Evolutionary conservation across 257 asterid species (phyloP).

Genomic region (Solanum chiquidenum): DNA sequence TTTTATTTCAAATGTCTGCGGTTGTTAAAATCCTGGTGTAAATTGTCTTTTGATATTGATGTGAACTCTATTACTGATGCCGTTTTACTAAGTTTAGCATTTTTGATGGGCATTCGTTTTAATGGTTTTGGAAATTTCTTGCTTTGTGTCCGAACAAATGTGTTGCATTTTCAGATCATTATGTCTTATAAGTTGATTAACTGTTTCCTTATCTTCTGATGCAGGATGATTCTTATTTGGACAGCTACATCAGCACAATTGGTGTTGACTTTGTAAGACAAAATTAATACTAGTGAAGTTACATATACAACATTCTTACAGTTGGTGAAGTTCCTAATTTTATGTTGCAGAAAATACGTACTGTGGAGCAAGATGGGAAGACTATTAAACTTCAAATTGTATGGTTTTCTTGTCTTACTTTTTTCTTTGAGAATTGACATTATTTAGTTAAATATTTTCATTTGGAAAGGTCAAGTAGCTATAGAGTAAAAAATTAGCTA

Average conservation of each 20-base stretch:
- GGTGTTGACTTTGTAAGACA: constrained; percentile 90
- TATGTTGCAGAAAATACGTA: constrained; percentile 67
- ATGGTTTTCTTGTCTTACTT: constrained; percentile 2
- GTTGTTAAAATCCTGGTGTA: not conserved
- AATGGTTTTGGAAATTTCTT: not conserved
- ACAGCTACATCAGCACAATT: constrained; percentile 85
- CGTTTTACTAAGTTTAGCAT: not conserved
- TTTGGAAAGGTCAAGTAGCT: not conserved
- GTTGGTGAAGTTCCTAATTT: not conserved
- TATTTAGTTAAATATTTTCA: not conserved
- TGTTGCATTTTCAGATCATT: not conserved
- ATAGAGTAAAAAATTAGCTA: not conserved
- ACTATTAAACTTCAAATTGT: constrained; percentile 86
- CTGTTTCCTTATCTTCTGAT: not conserved
- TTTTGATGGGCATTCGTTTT: not conserved
- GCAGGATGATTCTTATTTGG: constrained; percentile 84
- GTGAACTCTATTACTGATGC: not conserved
- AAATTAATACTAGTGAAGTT: not conserved
- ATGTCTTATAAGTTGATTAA: not conserved
- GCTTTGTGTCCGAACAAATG: not conserved
- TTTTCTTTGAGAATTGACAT: not conserved
- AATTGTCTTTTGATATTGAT: not conserved
- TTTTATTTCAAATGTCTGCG: not conserved
- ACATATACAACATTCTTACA: not conserved
- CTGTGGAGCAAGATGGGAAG: constrained; percentile 79